Evolutionary conservation across 2,329 filamentous ascomycete genomes (phyloP), one percentile per base, ranked within the genome.

Genomic region (Leptographium wingfieldii): DNA sequence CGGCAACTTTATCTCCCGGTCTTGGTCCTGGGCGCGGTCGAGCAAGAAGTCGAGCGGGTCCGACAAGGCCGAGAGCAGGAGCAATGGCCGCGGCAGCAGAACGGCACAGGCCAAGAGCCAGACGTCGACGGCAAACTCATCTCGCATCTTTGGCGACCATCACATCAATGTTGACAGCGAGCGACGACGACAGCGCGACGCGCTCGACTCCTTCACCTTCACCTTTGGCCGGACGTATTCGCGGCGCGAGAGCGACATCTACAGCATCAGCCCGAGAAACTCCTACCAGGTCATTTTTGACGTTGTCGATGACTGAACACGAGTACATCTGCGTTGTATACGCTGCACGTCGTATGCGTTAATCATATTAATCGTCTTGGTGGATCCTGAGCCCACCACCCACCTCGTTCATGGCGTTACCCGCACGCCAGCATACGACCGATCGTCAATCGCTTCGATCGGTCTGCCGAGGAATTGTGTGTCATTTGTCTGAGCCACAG

Each of bases 201-300:
- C 76, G 67, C 70, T 80, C 46, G 71, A 71, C 61, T 68, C 73
- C 60, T 79, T 77, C 69, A 74, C 70, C 60, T 73, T 76, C 67
- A 74, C 71, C 12, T 79, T 79, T 63, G 77, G 77, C 48, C 64
- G 69, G 27, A 49, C 64, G 46, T 56, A 33, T 27, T 58, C 63
- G 49, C 14, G 43, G 22, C 52, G 56, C 7, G 52, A 49, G 19
- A 71, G 68, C 63, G 38, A 60, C 14, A 56, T 63, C 14, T 59
- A 65, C 25, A 73, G 71, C 57, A 67, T 78, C 65, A 78, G 76
- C 66, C 76, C 76, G 25, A 73, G 76, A 66, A 75, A 71, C 64
- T 76, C 76, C 35, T 70, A 74, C 25, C 64, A 68, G 22, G 67
- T 68, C 56, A 76, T 74, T 63, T 60, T 22, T 12, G 58, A 61